These are phyloP conservation scores for Neurospora sp. DNA, from an alignment of 495 filamentous ascomycete genomes.

Conservation along the genomic window DNA sequence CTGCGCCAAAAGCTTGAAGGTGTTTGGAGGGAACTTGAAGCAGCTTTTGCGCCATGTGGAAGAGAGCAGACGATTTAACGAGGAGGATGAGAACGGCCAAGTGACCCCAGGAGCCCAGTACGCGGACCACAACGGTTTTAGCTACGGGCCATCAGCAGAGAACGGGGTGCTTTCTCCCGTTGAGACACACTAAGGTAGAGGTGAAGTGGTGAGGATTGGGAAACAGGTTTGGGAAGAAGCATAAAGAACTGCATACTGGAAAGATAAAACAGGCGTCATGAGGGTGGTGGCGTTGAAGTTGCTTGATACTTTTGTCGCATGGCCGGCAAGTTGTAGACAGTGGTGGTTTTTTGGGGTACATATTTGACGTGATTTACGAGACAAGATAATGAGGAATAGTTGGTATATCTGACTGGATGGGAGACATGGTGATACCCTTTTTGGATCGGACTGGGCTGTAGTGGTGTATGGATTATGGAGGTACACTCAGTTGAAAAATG, in stretches of 20 bases:
- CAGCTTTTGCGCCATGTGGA: slow-evolving; percentile 8
- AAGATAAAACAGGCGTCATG: background rate
- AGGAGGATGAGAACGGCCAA: background rate
- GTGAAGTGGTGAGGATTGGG: background rate
- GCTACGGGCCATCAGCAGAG: background rate
- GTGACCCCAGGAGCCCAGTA: background rate
- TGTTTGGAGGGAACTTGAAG: slow-evolving; percentile 11
- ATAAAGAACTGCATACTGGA: background rate
- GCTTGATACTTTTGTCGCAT: background rate
- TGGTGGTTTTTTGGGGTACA: background rate
- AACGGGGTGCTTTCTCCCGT: background rate
- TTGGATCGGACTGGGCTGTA: background rate
- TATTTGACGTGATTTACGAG: background rate
- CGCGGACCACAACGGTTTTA: background rate
- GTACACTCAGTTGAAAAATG: background rate
- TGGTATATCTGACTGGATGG: background rate
- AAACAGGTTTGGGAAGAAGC: background rate
- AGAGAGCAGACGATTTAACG: background rate
- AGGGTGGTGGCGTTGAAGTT: background rate
- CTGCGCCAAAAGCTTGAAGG: slow-evolving; percentile 8
- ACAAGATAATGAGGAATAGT: background rate
- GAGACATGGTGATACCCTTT: background rate
- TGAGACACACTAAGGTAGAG: background rate
- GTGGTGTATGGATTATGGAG: background rate
- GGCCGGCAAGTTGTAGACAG: background rate